Conservation (phyloP, 805 yeast genomes). For the Teunomyces panamensis region DNA sequence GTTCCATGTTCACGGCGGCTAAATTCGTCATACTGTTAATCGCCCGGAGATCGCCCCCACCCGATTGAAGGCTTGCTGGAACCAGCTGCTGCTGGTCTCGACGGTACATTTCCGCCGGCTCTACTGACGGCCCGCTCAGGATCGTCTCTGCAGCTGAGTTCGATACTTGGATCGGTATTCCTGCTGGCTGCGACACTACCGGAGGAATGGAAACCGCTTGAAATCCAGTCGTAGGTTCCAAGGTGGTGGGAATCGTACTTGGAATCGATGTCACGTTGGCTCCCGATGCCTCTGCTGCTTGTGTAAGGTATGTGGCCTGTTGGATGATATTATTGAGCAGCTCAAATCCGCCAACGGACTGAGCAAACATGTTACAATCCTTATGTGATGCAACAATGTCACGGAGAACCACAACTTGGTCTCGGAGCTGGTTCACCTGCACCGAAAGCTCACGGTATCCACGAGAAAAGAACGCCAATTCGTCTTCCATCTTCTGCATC, state of each 20-base stretch:
- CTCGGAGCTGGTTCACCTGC: slow-evolving; percentile 57
- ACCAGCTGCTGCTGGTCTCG: slow-evolving; percentile 2
- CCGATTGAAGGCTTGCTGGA: not conserved
- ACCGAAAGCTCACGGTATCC: slow-evolving; percentile 66
- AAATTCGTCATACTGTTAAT: slow-evolving; percentile 29
- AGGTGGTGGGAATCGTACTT: slow-evolving; percentile 39
- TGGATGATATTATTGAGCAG: slow-evolving; percentile 42
- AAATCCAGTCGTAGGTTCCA: slow-evolving; percentile 7
- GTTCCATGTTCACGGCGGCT: slow-evolving; percentile 14
- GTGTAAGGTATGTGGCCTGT: slow-evolving; percentile 27
- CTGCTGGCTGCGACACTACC: slow-evolving; percentile 1
- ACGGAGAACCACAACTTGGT: slow-evolving; percentile 52
- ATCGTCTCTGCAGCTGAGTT: not conserved
- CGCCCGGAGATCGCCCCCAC: slow-evolving; percentile 16
- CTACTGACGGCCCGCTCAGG: not conserved
- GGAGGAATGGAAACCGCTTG: slow-evolving; percentile 6
- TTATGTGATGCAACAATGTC: slow-evolving; percentile 49
- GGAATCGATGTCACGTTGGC: slow-evolving; percentile 30
- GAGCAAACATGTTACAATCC: slow-evolving; percentile 42
- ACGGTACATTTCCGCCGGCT: not conserved
- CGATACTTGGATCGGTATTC: slow-evolving; percentile 1
- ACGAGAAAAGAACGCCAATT: slow-evolving; percentile 62
- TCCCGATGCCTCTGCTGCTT: slow-evolving; percentile 19
- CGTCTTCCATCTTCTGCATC: slow-evolving; percentile 77
- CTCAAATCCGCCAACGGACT: slow-evolving; percentile 46